phyloP scores from a whole-genome alignment of 345 rosid species.

The Cochlearia excelsa region DNA sequence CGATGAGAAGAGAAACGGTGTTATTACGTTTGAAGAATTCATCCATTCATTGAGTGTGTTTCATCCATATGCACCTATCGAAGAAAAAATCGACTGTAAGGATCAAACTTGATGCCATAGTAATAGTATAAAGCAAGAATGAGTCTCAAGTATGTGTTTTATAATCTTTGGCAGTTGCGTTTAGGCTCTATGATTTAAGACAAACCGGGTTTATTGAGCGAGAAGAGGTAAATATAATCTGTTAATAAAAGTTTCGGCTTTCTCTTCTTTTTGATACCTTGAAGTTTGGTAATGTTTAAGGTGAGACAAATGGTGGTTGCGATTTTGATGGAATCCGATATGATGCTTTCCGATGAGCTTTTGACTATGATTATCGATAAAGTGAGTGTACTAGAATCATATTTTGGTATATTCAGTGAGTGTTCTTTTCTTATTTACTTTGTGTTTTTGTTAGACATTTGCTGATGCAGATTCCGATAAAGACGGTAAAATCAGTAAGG shows the following conservation, averaged over 20 bases:
- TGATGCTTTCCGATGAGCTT: conserved; percentile 53
- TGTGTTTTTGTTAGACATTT: conserved; percentile 51
- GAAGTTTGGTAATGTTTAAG: conserved; percentile 40
- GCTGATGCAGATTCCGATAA: conserved; percentile 61
- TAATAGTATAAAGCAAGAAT: background rate
- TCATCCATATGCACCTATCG: conserved; percentile 71
- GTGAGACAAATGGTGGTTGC: conserved; percentile 85
- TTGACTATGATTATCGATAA: conserved; percentile 67
- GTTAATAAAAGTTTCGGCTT: background rate
- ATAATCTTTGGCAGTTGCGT: conserved; percentile 58
- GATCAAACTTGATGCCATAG: conserved; percentile 22
- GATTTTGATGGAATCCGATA: conserved; percentile 61
- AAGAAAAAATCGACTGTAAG: conserved; percentile 82
- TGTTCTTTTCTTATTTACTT: conserved; percentile 5
- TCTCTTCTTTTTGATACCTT: conserved; percentile 1
- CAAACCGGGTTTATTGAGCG: conserved; percentile 81
- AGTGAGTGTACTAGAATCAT: conserved; percentile 34
- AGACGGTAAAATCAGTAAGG: conserved; percentile 66
- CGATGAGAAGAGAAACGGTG: conserved; percentile 83
- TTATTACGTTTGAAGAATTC: conserved; percentile 85
- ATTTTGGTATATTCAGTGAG: background rate
- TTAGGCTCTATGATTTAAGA: conserved; percentile 79
- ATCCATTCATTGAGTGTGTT: conserved; percentile 68
- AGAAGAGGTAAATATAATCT: conserved; percentile 55
- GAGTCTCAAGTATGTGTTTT: conserved; percentile 17